Evolutionary conservation across 805 yeast genomes (phyloP).

Genomic region (Saturnispora hagleri): DNA sequence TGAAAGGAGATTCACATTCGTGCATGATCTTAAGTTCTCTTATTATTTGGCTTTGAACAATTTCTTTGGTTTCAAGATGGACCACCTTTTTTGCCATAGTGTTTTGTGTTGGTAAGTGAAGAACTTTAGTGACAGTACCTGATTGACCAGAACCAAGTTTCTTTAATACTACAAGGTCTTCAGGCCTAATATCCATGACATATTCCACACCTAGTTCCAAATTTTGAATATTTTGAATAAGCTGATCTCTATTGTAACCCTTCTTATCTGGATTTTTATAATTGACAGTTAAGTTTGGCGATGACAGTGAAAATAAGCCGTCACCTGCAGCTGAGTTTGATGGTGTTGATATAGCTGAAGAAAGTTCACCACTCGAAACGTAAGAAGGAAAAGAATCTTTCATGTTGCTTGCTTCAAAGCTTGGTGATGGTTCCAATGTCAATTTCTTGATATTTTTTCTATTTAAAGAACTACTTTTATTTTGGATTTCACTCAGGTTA

Average conservation of each 20-base stretch:
- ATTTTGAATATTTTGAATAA: conserved; percentile 37
- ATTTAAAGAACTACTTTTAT: conserved; percentile 35
- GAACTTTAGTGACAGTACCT: conserved; percentile 82
- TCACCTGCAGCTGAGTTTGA: neutral
- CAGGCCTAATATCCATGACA: conserved; percentile 41
- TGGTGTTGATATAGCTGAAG: conserved; percentile 1
- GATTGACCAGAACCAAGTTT: conserved; percentile 89
- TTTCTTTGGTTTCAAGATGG: conserved; percentile 72
- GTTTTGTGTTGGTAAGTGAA: conserved; percentile 81
- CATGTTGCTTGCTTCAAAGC: neutral
- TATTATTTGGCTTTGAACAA: conserved; percentile 72
- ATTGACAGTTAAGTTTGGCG: neutral
- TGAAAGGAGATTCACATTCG: conserved; percentile 75
- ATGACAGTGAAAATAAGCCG: neutral
- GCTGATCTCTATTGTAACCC: conserved; percentile 25
- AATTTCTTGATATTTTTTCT: conserved; percentile 53
- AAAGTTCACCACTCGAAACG: neutral
- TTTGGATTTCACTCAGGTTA: neutral
- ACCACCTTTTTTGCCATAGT: conserved; percentile 87
- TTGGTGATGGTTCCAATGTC: conserved; percentile 27
- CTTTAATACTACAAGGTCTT: conserved; percentile 66
- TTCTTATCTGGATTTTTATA: conserved; percentile 25
- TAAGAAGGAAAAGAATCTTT: neutral
- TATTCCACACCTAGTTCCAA: conserved; percentile 47
- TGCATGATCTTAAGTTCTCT: conserved; percentile 87